Base-by-base conservation (phyloP, 2,329 filamentous ascomycete species). In the Xylaria sp. region DNA sequence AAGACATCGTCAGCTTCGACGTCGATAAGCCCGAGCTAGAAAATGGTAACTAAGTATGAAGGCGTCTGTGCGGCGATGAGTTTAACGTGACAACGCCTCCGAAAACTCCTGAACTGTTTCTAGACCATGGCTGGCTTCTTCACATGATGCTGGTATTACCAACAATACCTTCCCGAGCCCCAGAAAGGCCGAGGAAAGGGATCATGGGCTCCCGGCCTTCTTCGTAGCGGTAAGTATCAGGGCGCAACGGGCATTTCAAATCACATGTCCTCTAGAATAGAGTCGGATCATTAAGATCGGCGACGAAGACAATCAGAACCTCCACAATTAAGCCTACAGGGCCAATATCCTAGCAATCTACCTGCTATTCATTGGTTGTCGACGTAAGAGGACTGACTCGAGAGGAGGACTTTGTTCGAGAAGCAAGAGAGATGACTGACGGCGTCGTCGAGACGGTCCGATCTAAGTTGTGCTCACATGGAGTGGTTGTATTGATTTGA, bases 201-300 rank as follows among this genome's bases (percentile, higher is more conserved):
- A 26, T 17, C 17, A 51, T 23, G n/a, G 49, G 11, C 48, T 66
- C 28, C 80, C 81, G 13, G 82, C 81, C 4, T 77, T 80, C 66
- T 83, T 83, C 70, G 79, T 80, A 4, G 20, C 10, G 9, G 7
- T 20, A 20, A 44, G 2, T 7, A 10, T 44, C 42, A 44, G n/a
- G 6, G 7, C 7, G 5, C 7, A 44, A 20, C n/a, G 0, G 6
- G n/a, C 9, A 3, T 44, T 10, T 20, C 7, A 2, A 1, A 20
- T 44, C 7, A 4, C 17, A 42, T 40, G 38, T 4, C 40, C n/a
- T 6, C n/a, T 44, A 10, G 42, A 42, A 44, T 3, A 20, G n/a
- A 44, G 42, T 17, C 42, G 7, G 6, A 17, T 10, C 6, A 17
- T 6, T n/a, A 5, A 7, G 17, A n/a, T 44, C 40, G 40, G 6